Evolutionary conservation across 306 rosid genomes (phyloP).

Genomic region (Hylodesmum podocarpum): DNA sequence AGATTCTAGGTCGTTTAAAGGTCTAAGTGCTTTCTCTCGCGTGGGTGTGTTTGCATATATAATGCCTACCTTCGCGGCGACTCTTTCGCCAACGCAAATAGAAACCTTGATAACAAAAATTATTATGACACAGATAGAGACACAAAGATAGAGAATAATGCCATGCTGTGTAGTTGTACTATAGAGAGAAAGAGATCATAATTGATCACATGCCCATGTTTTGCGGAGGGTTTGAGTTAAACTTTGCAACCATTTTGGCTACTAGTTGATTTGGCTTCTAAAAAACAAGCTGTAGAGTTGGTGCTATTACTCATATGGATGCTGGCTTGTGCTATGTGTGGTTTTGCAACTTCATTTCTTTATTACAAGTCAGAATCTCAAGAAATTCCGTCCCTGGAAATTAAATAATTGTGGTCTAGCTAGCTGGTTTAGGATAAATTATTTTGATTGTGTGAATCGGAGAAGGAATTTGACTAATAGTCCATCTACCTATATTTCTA

Average conservation of each 20-base stretch:
- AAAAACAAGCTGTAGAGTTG: slow-evolving; percentile 29
- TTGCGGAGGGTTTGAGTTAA: slow-evolving; percentile 42
- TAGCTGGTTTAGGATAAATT: neutral
- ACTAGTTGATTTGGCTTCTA: slow-evolving; percentile 21
- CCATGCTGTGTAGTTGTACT: slow-evolving; percentile 40
- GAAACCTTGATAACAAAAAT: neutral
- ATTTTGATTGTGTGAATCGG: slow-evolving; percentile 1
- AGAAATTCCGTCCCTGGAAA: slow-evolving; percentile 40
- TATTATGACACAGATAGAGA: neutral
- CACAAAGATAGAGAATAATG: slow-evolving; percentile 32
- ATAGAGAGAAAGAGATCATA: slow-evolving; percentile 33
- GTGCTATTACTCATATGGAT: slow-evolving; percentile 20
- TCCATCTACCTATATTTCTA: slow-evolving; percentile 19
- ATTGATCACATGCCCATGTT: slow-evolving; percentile 69
- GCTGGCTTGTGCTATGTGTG: neutral
- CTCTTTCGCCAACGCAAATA: slow-evolving; percentile 44
- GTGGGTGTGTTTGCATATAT: slow-evolving; percentile 36
- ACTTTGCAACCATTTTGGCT: slow-evolving; percentile 33
- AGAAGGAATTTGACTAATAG: neutral
- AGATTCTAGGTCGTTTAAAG: slow-evolving; percentile 39
- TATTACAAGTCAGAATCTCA: slow-evolving; percentile 51
- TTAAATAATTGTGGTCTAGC: neutral
- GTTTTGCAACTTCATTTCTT: slow-evolving; percentile 20
- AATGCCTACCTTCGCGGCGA: slow-evolving; percentile 59
- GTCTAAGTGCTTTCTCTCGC: slow-evolving; percentile 28